Evolutionary conservation across 345 rosid genomes (phyloP).

Genomic region (Eucalyptus fibrosa): DNA sequence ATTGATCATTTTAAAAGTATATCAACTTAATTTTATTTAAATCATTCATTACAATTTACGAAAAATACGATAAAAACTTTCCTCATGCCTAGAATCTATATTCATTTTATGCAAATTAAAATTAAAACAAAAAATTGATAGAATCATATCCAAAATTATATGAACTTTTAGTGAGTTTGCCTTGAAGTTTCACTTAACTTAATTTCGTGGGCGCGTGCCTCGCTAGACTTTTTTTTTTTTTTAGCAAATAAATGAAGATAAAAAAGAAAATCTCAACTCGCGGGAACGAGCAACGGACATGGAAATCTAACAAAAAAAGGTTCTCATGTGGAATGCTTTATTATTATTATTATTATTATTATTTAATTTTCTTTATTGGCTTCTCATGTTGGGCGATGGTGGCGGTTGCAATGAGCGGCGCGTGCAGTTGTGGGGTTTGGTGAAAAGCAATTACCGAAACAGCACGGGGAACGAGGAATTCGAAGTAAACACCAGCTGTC

Average conservation of each 20-base stretch:
- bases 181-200: not conserved
- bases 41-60: too few relatives aligned
- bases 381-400: not conserved
- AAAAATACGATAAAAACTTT: not conserved
- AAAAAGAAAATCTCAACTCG: not conserved
- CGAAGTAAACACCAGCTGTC: not conserved
- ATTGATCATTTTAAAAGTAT: too few relatives aligned
- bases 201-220: not conserved
- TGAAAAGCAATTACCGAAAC: not conserved
- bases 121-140: too few relatives aligned
- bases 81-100: not conserved
- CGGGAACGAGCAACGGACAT: not conserved
- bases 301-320: not conserved
- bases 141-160: too few relatives aligned
- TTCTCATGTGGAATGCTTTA: not conserved
- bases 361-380: not conserved
- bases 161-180: not conserved
- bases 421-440: not conserved
- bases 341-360: not conserved
- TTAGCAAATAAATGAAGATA: not conserved
- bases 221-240: not conserved
- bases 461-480: not conserved
- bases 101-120: not conserved
- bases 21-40: too few relatives aligned
- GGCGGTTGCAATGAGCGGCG: not conserved